Base-by-base conservation (phyloP, 371 early-diverging fungal genomes). In the Mucor mucedo region DNA sequence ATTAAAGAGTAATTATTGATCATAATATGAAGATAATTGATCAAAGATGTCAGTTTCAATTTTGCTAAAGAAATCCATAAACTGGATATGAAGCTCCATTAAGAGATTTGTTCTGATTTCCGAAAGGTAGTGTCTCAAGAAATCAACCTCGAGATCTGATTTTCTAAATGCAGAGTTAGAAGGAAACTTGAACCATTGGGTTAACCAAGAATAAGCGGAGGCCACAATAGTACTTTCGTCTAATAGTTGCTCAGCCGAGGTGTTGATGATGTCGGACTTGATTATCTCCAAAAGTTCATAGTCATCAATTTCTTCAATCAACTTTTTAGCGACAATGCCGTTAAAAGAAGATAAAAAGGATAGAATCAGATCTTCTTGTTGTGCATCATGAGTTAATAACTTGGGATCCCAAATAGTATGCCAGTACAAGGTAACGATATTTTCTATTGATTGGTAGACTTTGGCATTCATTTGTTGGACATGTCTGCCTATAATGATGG, bases 401-500 rank as follows among this genome's bases (percentile, higher is more conserved):
- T 28, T 55, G 33, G 44, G n/a, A 16, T 61, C 39, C 67, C 67
- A 61, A 5, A 67, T 16, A 4, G 58, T 48, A 7, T 45, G 42
- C 70, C 70, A 70, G 27, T 58, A 14, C 0, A 33, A n/a, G 9
- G 45, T 47, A 13, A 70, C 42, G 13, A 40, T 58, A 27, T 61
- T 30, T n/a, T 65, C 54, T n/a, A 70, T 44, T 5, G 62, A 54
- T 4, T 49, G 10, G 38, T 54, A 70, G 3, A 70, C 48, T 38
- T 61, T 28, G 0, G 57, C 13, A 47, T 70, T 65, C 66, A 70
- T 65, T 11, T 33, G 48, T n/a, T 70, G 70, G 13, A 70, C 53
- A 55, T 65, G 58, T 38, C 58, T 70, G 21, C 70, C 65, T 58
- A 70, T 55, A 11, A 70, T 57, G 0, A 58, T 9, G 7, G 70